phyloP scores from a whole-genome alignment of 202 grass and related monocot species.

The Panicum hallii region DNA sequence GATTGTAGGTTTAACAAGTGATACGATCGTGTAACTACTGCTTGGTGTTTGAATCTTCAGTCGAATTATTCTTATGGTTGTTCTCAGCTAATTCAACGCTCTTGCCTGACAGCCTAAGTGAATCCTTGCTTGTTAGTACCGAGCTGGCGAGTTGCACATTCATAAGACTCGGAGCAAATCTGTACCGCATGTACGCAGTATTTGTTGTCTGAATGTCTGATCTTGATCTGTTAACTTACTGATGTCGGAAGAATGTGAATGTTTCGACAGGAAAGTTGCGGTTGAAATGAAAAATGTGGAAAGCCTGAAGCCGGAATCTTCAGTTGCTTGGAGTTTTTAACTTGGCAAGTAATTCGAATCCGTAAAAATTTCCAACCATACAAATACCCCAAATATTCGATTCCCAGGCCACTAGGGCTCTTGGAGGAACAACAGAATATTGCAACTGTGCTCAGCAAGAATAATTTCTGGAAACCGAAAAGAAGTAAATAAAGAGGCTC shows the following conservation, averaged over 20 bases:
- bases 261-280: background rate
- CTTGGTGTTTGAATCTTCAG: background rate
- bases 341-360: background rate
- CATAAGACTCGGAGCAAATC: no score
- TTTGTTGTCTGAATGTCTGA: no score
- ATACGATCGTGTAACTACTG: constrained; percentile 27
- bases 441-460: background rate
- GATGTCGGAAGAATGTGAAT: background rate
- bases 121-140: no score
- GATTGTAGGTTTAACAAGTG: constrained; percentile 43
- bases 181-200: background rate
- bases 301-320: background rate
- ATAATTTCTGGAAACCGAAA: constrained; percentile 26
- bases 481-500: background rate
- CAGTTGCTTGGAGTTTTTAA: no score
- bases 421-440: constrained; percentile 23
- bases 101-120: background rate
- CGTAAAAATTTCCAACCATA: background rate
- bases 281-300: background rate
- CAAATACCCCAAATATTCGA: constrained; percentile 10
- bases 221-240: background rate
- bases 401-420: constrained; percentile 25
- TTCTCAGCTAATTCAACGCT: background rate
- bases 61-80: background rate
- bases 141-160: no score